These are phyloP conservation scores for Ogataea saltuana DNA, from an alignment of 805 yeast species.

Conservation along the genomic window DNA sequence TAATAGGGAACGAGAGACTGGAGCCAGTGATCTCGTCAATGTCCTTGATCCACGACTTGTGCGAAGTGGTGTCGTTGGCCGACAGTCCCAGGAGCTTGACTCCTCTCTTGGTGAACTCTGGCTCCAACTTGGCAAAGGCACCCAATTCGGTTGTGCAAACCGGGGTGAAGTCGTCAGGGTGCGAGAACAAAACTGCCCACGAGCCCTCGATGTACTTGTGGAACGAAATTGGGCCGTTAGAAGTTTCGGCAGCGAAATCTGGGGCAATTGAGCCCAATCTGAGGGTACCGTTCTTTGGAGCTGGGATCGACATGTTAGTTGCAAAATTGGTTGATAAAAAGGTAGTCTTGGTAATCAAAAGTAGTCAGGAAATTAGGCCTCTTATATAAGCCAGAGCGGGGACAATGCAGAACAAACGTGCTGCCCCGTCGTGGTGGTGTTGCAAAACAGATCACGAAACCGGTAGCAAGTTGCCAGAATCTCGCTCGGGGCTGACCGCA, in stretches of 20 bases:
- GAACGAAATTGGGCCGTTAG: constrained; percentile 62
- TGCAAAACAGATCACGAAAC: constrained; percentile 2
- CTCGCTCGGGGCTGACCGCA: too few species aligned
- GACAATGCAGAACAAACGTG: too few species aligned
- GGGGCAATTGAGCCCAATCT: constrained; percentile 68
- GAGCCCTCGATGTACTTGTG: constrained; percentile 60
- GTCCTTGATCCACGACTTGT: constrained; percentile 69
- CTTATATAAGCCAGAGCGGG: constrained; percentile 5
- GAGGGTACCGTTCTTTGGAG: constrained; percentile 40
- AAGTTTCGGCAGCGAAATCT: constrained; percentile 62
- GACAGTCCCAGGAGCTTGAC: constrained; percentile 70
- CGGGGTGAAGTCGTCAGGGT: constrained; percentile 79
- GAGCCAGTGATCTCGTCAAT: constrained; percentile 67
- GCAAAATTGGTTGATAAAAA: background rate
- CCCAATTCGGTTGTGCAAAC: constrained; percentile 80
- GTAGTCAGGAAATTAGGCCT: background rate
- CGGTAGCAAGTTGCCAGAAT: constrained; percentile 4
- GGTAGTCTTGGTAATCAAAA: too few species aligned
- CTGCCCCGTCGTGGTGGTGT: background rate
- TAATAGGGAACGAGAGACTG: constrained; percentile 60
- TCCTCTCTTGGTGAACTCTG: constrained; percentile 64
- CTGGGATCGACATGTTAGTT: constrained; percentile 40
- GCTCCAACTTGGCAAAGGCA: constrained; percentile 70
- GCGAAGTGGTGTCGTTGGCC: constrained; percentile 62
- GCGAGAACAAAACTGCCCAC: constrained; percentile 71